phyloP scores from a whole-genome alignment of 257 asterid genomes.

The Asclepias syriaca region DNA sequence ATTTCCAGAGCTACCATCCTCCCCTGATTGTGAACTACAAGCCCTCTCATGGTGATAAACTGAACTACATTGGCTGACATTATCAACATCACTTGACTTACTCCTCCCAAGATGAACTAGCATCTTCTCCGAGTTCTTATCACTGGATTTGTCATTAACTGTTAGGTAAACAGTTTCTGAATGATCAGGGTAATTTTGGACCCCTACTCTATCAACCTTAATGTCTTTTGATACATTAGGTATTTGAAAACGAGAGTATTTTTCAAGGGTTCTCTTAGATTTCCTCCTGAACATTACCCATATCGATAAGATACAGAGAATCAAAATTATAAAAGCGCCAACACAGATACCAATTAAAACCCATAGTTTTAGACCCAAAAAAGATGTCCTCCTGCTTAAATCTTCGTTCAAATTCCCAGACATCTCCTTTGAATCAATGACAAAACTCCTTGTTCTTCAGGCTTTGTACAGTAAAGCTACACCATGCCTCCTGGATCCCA shows the following conservation, averaged over 20 bases:
- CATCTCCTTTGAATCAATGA: conserved; percentile 40
- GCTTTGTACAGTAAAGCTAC: conserved; percentile 19
- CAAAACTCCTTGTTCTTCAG: conserved; percentile 14
- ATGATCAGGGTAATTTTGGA: conserved; percentile 33
- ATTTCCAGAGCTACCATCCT: conserved; percentile 78
- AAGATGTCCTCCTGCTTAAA: conserved; percentile 51
- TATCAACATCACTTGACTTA: conserved; percentile 76
- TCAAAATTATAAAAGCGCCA: conserved; percentile 65
- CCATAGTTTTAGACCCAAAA: conserved; percentile 77
- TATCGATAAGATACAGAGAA: conserved; percentile 65
- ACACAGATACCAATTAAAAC: conserved; percentile 71
- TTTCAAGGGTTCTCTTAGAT: conserved; percentile 50
- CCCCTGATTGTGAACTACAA: conserved; percentile 87
- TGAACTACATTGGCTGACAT: conserved; percentile 80
- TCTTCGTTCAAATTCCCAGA: conserved; percentile 45
- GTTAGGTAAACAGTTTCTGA: conserved; percentile 45
- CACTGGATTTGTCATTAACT: conserved; percentile 59
- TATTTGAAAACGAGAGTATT: conserved; percentile 49
- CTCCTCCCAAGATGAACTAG: conserved; percentile 63
- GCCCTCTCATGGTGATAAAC: conserved; percentile 57
- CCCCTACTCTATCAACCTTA: conserved; percentile 61
- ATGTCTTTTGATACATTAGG: conserved; percentile 82
- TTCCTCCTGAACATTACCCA: conserved; percentile 66
- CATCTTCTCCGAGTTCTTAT: conserved; percentile 59
- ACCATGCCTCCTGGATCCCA: conserved; percentile 49